These are phyloP conservation scores for Pseudogymnoascus sp. DNA, from an alignment of 2,329 filamentous ascomycete genomes.

Conservation along the genomic window DNA sequence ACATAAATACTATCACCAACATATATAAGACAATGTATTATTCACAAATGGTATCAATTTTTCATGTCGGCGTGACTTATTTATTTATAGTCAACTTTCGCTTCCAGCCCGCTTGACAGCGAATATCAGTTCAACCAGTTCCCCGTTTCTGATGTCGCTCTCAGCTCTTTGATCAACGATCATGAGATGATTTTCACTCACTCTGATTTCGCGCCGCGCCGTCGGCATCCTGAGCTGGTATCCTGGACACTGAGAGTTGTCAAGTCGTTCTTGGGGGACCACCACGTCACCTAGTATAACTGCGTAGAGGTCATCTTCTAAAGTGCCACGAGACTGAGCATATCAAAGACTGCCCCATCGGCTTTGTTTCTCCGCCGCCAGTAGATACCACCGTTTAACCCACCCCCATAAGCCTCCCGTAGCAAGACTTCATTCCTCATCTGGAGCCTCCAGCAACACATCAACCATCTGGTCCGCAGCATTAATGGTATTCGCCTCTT, in stretches of 20 bases:
- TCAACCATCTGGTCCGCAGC: constrained; percentile 12
- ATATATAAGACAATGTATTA: not conserved
- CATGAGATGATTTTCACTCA: constrained; percentile 14
- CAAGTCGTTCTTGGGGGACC: not conserved
- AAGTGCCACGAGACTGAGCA: constrained; percentile 1
- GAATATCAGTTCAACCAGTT: constrained; percentile 18
- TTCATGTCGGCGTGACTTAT: not conserved
- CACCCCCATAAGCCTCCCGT: not conserved
- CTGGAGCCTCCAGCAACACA: constrained; percentile 12
- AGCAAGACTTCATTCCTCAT: constrained; percentile 11
- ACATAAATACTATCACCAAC: not conserved
- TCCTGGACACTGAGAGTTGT: not conserved
- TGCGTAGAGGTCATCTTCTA: constrained; percentile 8
- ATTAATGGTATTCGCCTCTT: not conserved
- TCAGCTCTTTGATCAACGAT: constrained; percentile 27
- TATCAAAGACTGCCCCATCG: constrained; percentile 8
- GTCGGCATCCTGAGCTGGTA: not conserved
- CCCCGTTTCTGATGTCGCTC: constrained; percentile 4
- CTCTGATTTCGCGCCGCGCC: not conserved
- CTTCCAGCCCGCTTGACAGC: constrained; percentile 15
- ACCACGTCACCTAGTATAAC: constrained; percentile 3
- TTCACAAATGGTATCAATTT: not conserved
- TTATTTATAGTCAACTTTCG: not conserved
- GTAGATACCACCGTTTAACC: not conserved
- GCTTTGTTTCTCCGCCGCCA: constrained; percentile 1